Evolutionary conservation across 495 filamentous ascomycete genomes (phyloP), one percentile per base, ranked within the genome.

Genomic region (Amphirosellinia nigrospora): DNA sequence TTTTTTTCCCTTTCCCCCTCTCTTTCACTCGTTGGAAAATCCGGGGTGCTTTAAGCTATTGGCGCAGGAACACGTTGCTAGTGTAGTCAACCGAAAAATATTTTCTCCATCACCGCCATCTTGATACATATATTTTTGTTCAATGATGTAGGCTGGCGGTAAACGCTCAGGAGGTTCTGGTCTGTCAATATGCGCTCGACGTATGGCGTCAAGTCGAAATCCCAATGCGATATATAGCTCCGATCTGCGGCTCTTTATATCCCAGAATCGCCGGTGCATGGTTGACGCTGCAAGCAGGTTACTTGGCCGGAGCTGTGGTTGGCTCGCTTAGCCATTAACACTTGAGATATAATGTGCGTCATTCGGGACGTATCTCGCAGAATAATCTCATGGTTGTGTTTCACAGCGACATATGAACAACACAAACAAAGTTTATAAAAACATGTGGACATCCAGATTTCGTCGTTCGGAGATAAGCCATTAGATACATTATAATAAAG

Each of bases 221-320:
- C 13, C 11, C 23, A 38, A 39, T 60, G 36, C 26, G 19, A 23
- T 5, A 59, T n/a, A 15, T 46, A 41, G 32, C 66, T 68, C 66
- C 56, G 45, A 61, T 62, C 30, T 69, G 56, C 66, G 66, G 66
- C 66, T 68, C 66, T 61, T 59, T 61, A 2, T 45, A 53, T 62
- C 56, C 50, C 23, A 32, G 2, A 15, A 28, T 66, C 36, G 34
- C 19, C 48, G 23, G 50, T 43, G 19, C 63, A 53, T 66, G 48
- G 45, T 55, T 55, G 45, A 13, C 16, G 43, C 46, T 41, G 46
- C 63, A 66, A 66, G 32, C n/a, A 55, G 23, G 10, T 41, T 43
- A 43, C 60, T 46, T 30, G 39, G 30, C 38, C 43, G 50, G 45
- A 58, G 34, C 50, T 45, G 38, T 32, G 38, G 50, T 56, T 66